Percentiles rank a stretch among this genome's conserved stretches.
phyloP scores from a whole-genome alignment of 2,329 filamentous ascomycete genomes.

The Albophoma yamanashiensis region DNA sequence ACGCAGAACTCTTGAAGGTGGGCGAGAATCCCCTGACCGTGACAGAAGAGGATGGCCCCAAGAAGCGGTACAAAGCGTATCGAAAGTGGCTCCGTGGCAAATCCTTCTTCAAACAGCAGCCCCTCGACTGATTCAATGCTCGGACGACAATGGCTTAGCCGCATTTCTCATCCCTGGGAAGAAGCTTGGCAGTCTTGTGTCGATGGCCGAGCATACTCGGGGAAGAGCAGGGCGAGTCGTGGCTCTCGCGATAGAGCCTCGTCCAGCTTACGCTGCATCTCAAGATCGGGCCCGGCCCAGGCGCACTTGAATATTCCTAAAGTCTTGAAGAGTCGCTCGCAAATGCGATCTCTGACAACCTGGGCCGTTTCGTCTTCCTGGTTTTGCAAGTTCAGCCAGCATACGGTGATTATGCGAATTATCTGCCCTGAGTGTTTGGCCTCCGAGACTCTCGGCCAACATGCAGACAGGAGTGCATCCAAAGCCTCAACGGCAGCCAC shows the following conservation, averaged over 20 bases:
- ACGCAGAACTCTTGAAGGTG: conserved; percentile 65
- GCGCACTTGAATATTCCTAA: conserved; percentile 11
- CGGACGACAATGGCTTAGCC: background rate
- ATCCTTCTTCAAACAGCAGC: conserved; percentile 89
- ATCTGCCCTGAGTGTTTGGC: conserved; percentile 51
- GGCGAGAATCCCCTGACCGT: conserved; percentile 81
- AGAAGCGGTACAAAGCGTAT: conserved; percentile 96
- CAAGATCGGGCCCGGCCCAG: conserved; percentile 9
- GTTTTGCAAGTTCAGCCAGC: conserved; percentile 49
- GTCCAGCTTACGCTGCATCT: conserved; percentile 5
- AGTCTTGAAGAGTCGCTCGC: conserved; percentile 7
- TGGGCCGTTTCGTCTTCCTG: conserved; percentile 8
- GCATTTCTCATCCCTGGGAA: background rate
- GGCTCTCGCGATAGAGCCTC: conserved; percentile 14
- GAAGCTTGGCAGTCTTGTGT: background rate
- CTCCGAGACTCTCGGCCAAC: conserved; percentile 55
- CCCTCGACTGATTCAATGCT: conserved; percentile 36
- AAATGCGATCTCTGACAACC: conserved; percentile 3
- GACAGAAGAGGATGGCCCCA: conserved; percentile 71
- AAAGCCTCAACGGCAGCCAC: conserved; percentile 41
- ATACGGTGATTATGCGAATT: conserved; percentile 48
- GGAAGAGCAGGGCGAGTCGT: conserved; percentile 18
- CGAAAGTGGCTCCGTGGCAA: conserved; percentile 90
- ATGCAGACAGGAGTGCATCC: conserved; percentile 46
- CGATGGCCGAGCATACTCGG: background rate